phyloP scores from a whole-genome alignment of 768 basidiomycete genomes.

The Kwoniella sp. region DNA sequence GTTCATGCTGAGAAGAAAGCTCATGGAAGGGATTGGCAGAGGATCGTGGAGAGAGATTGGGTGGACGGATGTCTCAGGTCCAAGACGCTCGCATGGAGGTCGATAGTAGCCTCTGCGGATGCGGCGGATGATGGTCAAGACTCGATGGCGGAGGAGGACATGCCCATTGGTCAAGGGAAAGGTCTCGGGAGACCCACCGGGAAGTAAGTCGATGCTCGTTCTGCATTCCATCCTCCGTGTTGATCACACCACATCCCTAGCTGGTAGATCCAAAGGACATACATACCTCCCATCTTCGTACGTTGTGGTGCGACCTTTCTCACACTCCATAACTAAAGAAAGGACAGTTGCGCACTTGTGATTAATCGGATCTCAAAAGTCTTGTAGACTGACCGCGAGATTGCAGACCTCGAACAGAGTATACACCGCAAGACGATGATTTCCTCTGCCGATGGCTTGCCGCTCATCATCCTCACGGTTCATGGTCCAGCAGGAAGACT shows the following conservation, averaged over 20 bases:
- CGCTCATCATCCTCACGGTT: slow-evolving; percentile 31
- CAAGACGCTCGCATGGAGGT: slow-evolving; percentile 28
- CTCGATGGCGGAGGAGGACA: slow-evolving; percentile 37
- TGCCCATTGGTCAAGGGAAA: slow-evolving; percentile 11
- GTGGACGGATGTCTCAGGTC: slow-evolving; percentile 33
- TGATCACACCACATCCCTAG: too few species aligned
- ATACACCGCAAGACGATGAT: slow-evolving; percentile 44
- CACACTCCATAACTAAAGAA: too few species aligned
- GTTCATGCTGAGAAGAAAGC: slow-evolving; percentile 28
- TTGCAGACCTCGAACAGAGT: slow-evolving; percentile 36
- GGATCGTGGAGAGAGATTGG: slow-evolving; percentile 46
- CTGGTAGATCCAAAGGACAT: too few species aligned
- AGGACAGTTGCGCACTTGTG: too few species aligned
- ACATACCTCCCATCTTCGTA: too few species aligned
- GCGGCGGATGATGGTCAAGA: slow-evolving; percentile 18
- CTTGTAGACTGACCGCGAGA: neutral
- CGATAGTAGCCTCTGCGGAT: neutral
- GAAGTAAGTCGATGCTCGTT: slow-evolving; percentile 31
- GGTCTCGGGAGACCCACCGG: slow-evolving; percentile 47
- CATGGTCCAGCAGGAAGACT: slow-evolving; percentile 43
- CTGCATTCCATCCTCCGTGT: neutral
- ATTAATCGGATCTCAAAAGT: neutral
- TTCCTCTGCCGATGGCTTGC: slow-evolving; percentile 46
- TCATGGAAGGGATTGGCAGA: slow-evolving; percentile 31
- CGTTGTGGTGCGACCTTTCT: too few species aligned